Conservation (phyloP, 2,329 filamentous ascomycete genomes). For the Mycosphaerelloides madeirae region DNA sequence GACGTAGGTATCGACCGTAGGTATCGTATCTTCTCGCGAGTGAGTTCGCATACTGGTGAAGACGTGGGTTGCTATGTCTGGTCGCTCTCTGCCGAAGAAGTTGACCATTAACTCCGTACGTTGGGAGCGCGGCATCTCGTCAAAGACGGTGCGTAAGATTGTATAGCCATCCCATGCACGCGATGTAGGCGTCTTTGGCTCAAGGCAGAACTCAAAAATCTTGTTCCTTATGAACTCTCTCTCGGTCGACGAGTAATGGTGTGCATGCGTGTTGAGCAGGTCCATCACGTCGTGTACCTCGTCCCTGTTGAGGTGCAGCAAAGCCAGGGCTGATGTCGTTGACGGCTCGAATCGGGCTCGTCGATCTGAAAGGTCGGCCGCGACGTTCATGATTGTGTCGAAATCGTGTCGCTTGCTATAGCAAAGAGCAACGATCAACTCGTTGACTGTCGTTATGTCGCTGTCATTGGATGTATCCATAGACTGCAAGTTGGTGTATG, state of each 20-base stretch:
- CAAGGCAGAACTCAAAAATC: conserved; percentile 64
- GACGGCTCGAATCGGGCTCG: conserved; percentile 65
- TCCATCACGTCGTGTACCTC: conserved; percentile 77
- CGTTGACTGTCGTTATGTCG: conserved; percentile 63
- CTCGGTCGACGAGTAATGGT: conserved; percentile 65
- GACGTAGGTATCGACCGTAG: conserved; percentile 70
- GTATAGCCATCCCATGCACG: conserved; percentile 59
- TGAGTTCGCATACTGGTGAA: conserved; percentile 94
- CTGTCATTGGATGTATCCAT: conserved; percentile 53
- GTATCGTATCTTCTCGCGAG: conserved; percentile 57
- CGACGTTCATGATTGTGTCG: conserved; percentile 66
- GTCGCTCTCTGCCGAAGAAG: conserved; percentile 73
- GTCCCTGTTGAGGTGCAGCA: conserved; percentile 68
- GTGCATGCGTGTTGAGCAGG: conserved; percentile 69
- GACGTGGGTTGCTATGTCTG: conserved; percentile 79
- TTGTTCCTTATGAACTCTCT: conserved; percentile 61
- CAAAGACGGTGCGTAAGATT: conserved; percentile 54
- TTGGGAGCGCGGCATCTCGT: conserved; percentile 58
- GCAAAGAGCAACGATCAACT: conserved; percentile 66
- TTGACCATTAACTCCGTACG: conserved; percentile 71
- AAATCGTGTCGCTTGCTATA: conserved; percentile 58
- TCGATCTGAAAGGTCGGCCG: conserved; percentile 67
- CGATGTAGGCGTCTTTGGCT: conserved; percentile 59
- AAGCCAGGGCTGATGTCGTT: conserved; percentile 69
- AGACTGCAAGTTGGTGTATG: conserved; percentile 60